These are phyloP conservation scores for Verticillium zaregamsianum DNA, from an alignment of 2,329 filamentous ascomycete genomes.

Conservation along the genomic window DNA sequence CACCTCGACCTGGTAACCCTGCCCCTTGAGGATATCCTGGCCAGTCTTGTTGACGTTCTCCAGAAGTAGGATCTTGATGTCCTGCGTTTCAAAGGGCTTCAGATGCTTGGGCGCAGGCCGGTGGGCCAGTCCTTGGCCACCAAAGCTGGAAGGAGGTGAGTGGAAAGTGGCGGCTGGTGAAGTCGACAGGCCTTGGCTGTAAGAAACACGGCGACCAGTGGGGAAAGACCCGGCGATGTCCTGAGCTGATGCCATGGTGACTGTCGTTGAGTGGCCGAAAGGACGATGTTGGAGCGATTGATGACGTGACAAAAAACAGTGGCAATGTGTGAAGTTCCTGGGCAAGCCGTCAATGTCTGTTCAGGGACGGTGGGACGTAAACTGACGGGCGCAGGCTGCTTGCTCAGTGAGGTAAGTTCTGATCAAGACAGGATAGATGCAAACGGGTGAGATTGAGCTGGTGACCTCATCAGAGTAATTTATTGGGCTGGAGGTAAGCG, in stretches of 20 bases:
- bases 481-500: no score
- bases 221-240: constrained; percentile 40
- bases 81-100: constrained; percentile 92
- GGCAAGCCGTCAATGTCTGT: neutral
- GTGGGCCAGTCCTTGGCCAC: constrained; percentile 39
- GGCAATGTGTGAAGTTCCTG: neutral
- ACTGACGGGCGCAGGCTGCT: neutral
- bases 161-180: constrained; percentile 74
- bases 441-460: neutral
- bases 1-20: constrained; percentile 95
- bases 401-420: no score
- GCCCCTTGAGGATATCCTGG: constrained; percentile 71
- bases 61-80: constrained; percentile 92
- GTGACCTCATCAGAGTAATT: neutral
- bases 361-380: neutral
- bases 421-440: neutral
- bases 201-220: constrained; percentile 40
- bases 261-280: neutral
- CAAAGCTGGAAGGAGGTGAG: constrained; percentile 64
- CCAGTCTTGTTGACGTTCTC: constrained; percentile 96
- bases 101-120: constrained; percentile 63
- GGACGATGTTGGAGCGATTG: constrained; percentile 6
- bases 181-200: constrained; percentile 64
- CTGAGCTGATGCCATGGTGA: constrained; percentile 39
- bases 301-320: neutral